Conservation (phyloP, 768 basidiomycete genomes). For the Serendipita vermifera region DNA sequence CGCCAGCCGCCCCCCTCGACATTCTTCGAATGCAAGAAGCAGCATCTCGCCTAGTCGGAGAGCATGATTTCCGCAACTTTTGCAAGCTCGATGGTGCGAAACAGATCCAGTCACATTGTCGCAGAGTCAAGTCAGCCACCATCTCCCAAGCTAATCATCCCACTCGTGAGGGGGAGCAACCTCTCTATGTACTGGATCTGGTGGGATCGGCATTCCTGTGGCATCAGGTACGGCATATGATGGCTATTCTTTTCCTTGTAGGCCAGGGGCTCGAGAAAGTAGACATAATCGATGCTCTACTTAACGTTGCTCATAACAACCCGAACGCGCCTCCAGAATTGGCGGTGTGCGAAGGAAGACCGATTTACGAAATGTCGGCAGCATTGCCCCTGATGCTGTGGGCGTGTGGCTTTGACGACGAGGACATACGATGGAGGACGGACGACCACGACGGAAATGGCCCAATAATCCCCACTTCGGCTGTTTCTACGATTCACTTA, state of each 20-base stretch:
- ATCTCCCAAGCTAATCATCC: slow-evolving; percentile 34
- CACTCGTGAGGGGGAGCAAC: slow-evolving; percentile 16
- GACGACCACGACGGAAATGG: slow-evolving; percentile 29
- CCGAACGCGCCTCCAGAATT: slow-evolving; percentile 19
- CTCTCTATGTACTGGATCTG: slow-evolving; percentile 66
- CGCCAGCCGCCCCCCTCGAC: slow-evolving; percentile 42
- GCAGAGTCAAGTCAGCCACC: slow-evolving; percentile 54
- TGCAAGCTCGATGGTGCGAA: slow-evolving; percentile 89
- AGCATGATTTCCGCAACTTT: slow-evolving; percentile 91
- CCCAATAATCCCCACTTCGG: slow-evolving; percentile 18
- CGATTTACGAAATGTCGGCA: slow-evolving; percentile 89
- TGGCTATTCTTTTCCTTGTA: slow-evolving; percentile 80
- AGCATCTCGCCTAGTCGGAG: slow-evolving; percentile 58
- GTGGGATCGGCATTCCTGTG: slow-evolving; percentile 83
- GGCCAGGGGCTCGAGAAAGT: slow-evolving; percentile 69
- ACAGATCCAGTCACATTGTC: slow-evolving; percentile 68
- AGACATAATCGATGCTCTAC: slow-evolving; percentile 50
- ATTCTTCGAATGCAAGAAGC: slow-evolving; percentile 62
- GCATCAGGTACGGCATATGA: slow-evolving; percentile 92
- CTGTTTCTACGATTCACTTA: slow-evolving; percentile 27
- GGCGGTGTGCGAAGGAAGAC: slow-evolving; percentile 38
- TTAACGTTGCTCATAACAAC: slow-evolving; percentile 50
- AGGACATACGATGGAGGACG: slow-evolving; percentile 60
- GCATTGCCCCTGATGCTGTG: slow-evolving; percentile 83
- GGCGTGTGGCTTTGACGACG: slow-evolving; percentile 65